Base-by-base conservation (phyloP, 331 rosid genomes). In the Saraca asoca region DNA sequence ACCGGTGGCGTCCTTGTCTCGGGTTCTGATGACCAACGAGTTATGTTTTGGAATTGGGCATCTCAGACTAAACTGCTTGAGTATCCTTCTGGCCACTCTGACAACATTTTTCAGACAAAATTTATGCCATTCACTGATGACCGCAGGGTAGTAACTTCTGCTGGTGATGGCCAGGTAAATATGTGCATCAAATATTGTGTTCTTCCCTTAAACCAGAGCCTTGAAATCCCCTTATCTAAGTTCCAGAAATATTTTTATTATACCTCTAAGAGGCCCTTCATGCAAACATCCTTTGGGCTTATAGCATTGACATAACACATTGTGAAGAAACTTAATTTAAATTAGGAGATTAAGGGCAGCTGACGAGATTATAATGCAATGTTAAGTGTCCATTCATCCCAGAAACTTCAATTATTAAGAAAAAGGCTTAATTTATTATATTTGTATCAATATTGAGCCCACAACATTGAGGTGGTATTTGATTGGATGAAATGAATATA, bases 121-220 rank as follows among this genome's bases (percentile, higher is more conserved):
- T 66, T 85, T 19, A 81, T 79, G 84, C 86, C 89, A 24, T 78
- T 79, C 39, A 51, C 82, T 4, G 72, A 67, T 68, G 86, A 81
- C 62, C 41, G 58, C n/a, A 74, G 41, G 53, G 67, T 85, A 66
- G 83, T 81, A 20, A 85, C 90, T 79, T 81, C 85, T 63, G 74
- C 85, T 68, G 74, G 73, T 46, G 90, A 85, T 79, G 90, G 90
- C 29, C 71, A 85, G 85, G 90, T 85, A 68, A 51, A 53, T 66
- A 29, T 46, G 13, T 16, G 42, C 46, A 31, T 49, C 46, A 2
- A 45, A 35, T 63, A 17, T 60, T 70, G 39, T 29, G 43, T 39
- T 33, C 24, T 16, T 6, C 15, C 18, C 49, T 17, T 33, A 14
- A 15, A 33, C 52, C 41, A 4, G 2, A 31, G 17, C 35, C 63